Evolutionary conservation across 176 grass and related monocot genomes (phyloP).

Genomic region (Triticum monococcum): DNA sequence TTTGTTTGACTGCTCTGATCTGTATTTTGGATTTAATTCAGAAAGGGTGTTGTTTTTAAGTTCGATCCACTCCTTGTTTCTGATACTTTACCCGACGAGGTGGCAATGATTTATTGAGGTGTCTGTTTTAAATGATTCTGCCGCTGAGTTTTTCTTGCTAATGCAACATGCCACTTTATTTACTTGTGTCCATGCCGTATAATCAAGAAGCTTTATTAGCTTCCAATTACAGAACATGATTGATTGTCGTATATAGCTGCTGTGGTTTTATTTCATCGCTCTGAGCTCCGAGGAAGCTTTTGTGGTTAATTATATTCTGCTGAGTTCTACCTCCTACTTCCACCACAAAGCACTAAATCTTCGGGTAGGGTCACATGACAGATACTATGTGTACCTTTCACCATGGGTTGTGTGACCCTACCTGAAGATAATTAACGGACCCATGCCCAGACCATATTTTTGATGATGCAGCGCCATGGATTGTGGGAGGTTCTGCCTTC

Average conservation of each 20-base stretch:
- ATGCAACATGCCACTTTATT: background rate
- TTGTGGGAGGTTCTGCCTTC: no score
- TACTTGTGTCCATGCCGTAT: background rate
- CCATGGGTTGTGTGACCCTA: no score
- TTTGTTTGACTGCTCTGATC: background rate
- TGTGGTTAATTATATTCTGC: no score
- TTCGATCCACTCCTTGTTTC: background rate
- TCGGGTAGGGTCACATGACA: no score
- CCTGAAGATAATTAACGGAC: no score
- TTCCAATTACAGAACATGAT: background rate
- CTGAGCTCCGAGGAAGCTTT: no score
- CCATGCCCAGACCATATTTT: no score
- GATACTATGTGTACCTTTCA: no score
- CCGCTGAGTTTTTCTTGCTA: background rate
- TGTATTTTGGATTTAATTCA: background rate
- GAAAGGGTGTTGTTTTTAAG: background rate
- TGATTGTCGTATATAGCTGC: constrained; percentile 2
- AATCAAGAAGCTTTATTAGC: constrained; percentile 6
- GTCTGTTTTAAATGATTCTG: background rate
- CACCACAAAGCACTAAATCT: no score
- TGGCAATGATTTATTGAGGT: background rate
- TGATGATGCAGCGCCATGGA: no score
- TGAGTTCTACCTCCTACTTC: no score
- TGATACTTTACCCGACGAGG: background rate
- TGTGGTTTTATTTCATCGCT: background rate